These are phyloP conservation scores for Penicillium nordicum DNA, from an alignment of 2,329 filamentous ascomycete species.

Conservation along the genomic window DNA sequence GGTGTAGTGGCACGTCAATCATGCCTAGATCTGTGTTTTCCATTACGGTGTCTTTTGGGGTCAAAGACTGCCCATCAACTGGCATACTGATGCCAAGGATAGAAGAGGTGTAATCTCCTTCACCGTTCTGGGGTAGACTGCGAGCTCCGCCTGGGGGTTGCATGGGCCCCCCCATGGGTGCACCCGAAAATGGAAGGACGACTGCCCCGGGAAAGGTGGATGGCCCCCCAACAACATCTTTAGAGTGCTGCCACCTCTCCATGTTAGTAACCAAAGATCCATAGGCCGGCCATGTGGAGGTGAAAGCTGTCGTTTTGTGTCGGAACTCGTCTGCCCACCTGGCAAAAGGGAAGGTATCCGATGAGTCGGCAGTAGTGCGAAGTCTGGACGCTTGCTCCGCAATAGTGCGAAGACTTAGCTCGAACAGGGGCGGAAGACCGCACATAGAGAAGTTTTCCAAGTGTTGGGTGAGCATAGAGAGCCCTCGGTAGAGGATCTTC, in stretches of 20 bases:
- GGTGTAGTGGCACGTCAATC: constrained; percentile 22
- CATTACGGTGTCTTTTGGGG: constrained; percentile 32
- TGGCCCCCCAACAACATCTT: constrained; percentile 10
- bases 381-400: constrained; percentile 33
- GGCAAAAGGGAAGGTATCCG: constrained; percentile 33
- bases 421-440: constrained; percentile 39
- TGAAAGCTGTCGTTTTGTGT: constrained; percentile 28
- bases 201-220: constrained; percentile 9
- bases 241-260: constrained; percentile 27
- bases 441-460: constrained; percentile 38
- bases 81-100: constrained; percentile 35
- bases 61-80: constrained; percentile 31
- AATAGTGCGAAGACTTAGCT: constrained; percentile 36
- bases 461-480: constrained; percentile 37
- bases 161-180: constrained; percentile 6
- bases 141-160: constrained; percentile 10
- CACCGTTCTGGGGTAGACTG: constrained; percentile 12
- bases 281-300: constrained; percentile 35
- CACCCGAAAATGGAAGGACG: background rate
- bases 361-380: constrained; percentile 27
- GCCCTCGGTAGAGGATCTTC: constrained; percentile 36
- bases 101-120: constrained; percentile 26
- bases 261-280: constrained; percentile 29
- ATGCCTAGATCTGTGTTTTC: constrained; percentile 27
- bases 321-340: constrained; percentile 35